These are phyloP conservation scores for Tremella yokohamensis DNA, from an alignment of 768 basidiomycete genomes.

Conservation along the genomic window DNA sequence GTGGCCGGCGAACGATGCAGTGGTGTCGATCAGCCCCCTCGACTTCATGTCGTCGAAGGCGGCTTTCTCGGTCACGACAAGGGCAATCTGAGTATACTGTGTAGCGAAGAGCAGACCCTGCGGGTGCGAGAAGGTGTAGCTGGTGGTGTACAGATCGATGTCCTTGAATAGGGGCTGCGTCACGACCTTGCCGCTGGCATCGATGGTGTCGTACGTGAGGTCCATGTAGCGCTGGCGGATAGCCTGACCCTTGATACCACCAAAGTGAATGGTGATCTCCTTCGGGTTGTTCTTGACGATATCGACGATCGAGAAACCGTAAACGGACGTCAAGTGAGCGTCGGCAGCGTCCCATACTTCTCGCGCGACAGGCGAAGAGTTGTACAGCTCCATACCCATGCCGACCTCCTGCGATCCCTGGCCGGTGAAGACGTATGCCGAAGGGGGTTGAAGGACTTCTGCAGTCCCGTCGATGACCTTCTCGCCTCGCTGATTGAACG, in stretches of 20 bases:
- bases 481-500: slow-evolving; percentile 76
- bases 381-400: slow-evolving; percentile 99
- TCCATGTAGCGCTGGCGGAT: slow-evolving; percentile 99
- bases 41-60: slow-evolving; percentile 97
- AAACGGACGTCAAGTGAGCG: slow-evolving; percentile 83
- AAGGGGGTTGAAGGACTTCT: slow-evolving; percentile 83
- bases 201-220: slow-evolving; percentile 95
- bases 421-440: slow-evolving; percentile 96
- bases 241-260: slow-evolving; percentile 97
- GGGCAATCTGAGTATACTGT: slow-evolving; percentile 96
- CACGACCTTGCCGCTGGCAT: slow-evolving; percentile 92
- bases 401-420: slow-evolving; percentile 97
- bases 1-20: slow-evolving; percentile 94
- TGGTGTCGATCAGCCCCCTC: slow-evolving; percentile 88
- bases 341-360: slow-evolving; percentile 98
- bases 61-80: slow-evolving; percentile 97
- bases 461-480: slow-evolving; percentile 90
- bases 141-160: slow-evolving; percentile 87
- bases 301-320: slow-evolving; percentile 97
- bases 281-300: slow-evolving; percentile 99
- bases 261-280: slow-evolving; percentile 97
- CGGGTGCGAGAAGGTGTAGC: slow-evolving; percentile 98
- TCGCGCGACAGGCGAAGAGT: slow-evolving; percentile 82
- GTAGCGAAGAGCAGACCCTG: slow-evolving; percentile 93
- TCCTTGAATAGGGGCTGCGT: slow-evolving; percentile 93